These are phyloP conservation scores for Plantago rigida DNA, from an alignment of 305 asterid genomes.

Conservation along the genomic window DNA sequence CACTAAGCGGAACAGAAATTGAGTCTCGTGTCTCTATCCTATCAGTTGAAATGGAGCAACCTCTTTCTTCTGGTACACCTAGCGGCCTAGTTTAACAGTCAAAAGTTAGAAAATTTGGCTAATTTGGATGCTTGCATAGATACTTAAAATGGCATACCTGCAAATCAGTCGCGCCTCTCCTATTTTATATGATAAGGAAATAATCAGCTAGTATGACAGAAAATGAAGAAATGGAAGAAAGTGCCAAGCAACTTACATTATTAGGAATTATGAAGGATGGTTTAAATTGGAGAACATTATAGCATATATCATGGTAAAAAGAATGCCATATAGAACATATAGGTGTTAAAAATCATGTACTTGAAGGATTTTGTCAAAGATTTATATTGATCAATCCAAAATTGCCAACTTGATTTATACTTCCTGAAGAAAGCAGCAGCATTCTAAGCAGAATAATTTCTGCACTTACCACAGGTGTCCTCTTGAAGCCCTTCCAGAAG, in stretches of 20 bases:
- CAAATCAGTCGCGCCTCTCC: conserved; percentile 65
- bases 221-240: not conserved
- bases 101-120: conserved; percentile 3
- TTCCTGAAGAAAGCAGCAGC: not conserved
- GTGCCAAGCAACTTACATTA: not conserved
- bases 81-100: conserved; percentile 37
- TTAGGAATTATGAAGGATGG: not conserved
- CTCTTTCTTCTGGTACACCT: conserved; percentile 37
- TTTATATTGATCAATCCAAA: not conserved
- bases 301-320: not conserved
- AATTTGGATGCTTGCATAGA: conserved; percentile 1
- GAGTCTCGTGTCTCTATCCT: conserved; percentile 39
- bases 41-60: conserved; percentile 37
- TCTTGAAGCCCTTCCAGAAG: conserved; percentile 57
- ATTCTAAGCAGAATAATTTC: not conserved
- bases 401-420: conserved; percentile 1
- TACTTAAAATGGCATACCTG: conserved; percentile 42
- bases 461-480: conserved; percentile 57
- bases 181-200: conserved; percentile 24
- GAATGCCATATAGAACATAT: not conserved
- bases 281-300: not conserved
- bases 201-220: conserved; percentile 22
- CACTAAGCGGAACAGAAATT: conserved; percentile 44
- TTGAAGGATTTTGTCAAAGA: not conserved
- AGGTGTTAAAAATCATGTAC: not conserved